Conservation (phyloP, 768 basidiomycete genomes). For the Leccinum fibrillosum region DNA sequence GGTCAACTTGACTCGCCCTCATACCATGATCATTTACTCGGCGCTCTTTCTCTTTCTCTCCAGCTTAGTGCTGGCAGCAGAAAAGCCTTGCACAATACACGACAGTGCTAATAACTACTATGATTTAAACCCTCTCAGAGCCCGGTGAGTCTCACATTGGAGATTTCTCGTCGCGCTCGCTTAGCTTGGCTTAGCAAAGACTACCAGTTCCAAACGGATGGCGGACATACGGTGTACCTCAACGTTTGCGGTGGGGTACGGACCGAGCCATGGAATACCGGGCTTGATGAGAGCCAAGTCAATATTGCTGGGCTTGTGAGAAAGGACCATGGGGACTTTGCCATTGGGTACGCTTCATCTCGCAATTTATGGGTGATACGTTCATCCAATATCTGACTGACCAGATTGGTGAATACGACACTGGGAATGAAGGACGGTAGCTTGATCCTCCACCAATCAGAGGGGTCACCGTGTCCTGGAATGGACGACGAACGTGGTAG, state of each 20-base stretch:
- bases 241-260: conserved; percentile 62
- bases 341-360: conserved; percentile 53
- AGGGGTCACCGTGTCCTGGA: conserved; percentile 64
- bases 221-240: conserved; percentile 47
- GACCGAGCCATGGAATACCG: conserved; percentile 57
- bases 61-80: conserved; percentile 29
- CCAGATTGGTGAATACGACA: conserved; percentile 52
- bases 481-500: conserved; percentile 47
- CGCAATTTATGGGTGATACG: background rate
- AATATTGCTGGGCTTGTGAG: conserved; percentile 64
- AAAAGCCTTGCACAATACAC: conserved; percentile 61
- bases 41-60: conserved; percentile 4
- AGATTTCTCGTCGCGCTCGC: background rate
- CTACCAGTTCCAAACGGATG: conserved; percentile 50
- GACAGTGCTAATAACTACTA: conserved; percentile 52
- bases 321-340: conserved; percentile 63
- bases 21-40: conserved; percentile 4
- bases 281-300: conserved; percentile 42
- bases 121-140: conserved; percentile 60
- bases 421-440: conserved; percentile 50
- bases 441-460: conserved; percentile 53
- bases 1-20: conserved; percentile 19
- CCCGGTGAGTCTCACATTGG: conserved; percentile 40
- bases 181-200: conserved; percentile 50
- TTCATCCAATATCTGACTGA: background rate